Evolutionary conservation across 495 filamentous ascomycete genomes (phyloP), one percentile per base, ranked within the genome.

Genomic region (Penicillium macrosclerotiorum): DNA sequence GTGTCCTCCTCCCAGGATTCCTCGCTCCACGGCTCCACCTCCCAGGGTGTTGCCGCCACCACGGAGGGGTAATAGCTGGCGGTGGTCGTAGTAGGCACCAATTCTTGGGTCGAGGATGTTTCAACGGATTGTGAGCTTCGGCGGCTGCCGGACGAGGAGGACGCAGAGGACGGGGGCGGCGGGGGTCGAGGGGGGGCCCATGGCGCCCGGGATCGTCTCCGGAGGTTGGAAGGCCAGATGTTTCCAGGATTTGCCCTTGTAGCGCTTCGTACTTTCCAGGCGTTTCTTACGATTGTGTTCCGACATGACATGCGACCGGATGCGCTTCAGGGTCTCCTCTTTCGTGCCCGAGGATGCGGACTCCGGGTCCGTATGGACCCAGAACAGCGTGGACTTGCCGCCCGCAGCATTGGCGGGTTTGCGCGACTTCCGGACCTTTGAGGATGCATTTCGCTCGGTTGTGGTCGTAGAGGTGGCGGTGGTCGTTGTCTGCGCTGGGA

Each of bases 231-330:
- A 75, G 36, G 68, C 62, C 33, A 72, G 45, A n/a, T 69, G 63
- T 27, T 72, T 72, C 60, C 62, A 73, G 13, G 66, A 59, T 49
- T 75, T 72, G 51, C 55, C 63, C 36, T 72, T 75, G 51, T 72
- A 69, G 11, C 65, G 63, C 36, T 70, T 68, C 3, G 67, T 73
- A 32, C 60, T 73, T 14, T 72, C 70, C 29, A 72, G 48, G 30
- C 72, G 57, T 44, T 75, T 75, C 52, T 73, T 75, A 45, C 72
- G 68, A 55, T 75, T 75, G 47, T 75, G 72, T 40, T 75, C 72
- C 23, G 72, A 73, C 72, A 75, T 75, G 19, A 75, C 72, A 65
- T 75, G 72, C 17, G 72, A 75, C 13, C 72, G 69, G 36, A 75
- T 75, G 24, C 70, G 67, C 54, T 75, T 75, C 49, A 75, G 56